Evolutionary conservation across 495 filamentous ascomycete genomes (phyloP), one percentile per base, ranked within the genome.

Genomic region (Penicillium crystallinum): DNA sequence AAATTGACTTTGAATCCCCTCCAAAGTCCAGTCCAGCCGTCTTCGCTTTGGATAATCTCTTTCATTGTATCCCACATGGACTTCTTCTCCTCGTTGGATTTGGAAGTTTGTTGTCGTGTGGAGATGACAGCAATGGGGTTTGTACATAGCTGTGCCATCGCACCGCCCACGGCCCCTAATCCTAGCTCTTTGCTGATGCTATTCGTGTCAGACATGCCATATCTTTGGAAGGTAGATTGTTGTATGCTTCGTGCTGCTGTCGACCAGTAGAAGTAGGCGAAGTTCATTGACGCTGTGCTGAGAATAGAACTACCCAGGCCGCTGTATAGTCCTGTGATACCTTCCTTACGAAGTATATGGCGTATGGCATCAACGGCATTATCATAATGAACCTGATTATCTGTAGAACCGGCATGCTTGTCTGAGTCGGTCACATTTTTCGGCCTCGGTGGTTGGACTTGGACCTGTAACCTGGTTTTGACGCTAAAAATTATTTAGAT

Each of bases 81-180:
- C 60, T 89, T 89, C 51, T 80, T 81, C 29, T 90, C 83, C 29
- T 77, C 76, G 53, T 85, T 87, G 30, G 70, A 62, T 57, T 90
- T 54, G 21, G 46, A 84, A 10, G 90, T 95, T 60, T 95, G 90
- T 65, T 96, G 91, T 29, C 90, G 73, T 23, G 90, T 95, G 14
- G 90, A 95, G 51, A 95, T 75, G n/a, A 95, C 91, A 1, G 91
- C 85, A 21, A 96, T 84, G 7, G 90, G 90, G 35, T 93, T 93
- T 3, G 90, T 96, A 66, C 89, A 95, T 11, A 93, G 68, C 68
- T 96, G 91, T 15, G 89, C 91, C 47, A 95, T 64, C 5, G 90
- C 90, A 12, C 90, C 90, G 9, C 90, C 87, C 25, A 85, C 70
- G 22, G 91, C 90, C 19, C 90, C 91, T 8, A 96, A 75, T 3